Percentiles rank a stretch among this genome's conserved stretches.
These are phyloP conservation scores for Cadophora luteo-olivacea DNA, from an alignment of 2,329 filamentous ascomycete species.

Conservation along the genomic window DNA sequence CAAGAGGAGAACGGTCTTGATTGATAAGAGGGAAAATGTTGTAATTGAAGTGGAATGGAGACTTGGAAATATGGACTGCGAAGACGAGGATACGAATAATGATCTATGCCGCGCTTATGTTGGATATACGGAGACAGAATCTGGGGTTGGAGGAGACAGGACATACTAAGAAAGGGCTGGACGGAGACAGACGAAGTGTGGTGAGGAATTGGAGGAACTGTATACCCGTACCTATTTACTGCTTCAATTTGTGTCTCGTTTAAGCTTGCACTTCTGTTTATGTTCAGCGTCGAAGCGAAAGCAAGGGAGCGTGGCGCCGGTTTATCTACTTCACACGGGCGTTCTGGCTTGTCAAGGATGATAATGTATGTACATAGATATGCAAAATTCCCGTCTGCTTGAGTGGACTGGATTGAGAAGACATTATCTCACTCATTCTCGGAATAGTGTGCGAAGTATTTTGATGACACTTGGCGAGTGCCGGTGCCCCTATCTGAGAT, in stretches of 20 bases:
- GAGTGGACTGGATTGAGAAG: neutral
- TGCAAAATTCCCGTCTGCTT: neutral
- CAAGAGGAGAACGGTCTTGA: neutral
- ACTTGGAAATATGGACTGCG: neutral
- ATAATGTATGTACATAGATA: neutral
- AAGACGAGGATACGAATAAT: slow-evolving; percentile 21
- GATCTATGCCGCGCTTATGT: slow-evolving; percentile 9
- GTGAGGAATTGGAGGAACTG: neutral
- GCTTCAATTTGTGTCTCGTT: neutral
- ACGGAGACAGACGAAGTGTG: neutral
- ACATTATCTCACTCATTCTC: too few species aligned
- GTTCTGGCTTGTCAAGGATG: neutral
- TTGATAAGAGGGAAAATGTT: too few species aligned
- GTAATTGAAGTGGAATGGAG: neutral
- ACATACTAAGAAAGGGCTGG: neutral
- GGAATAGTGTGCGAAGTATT: too few species aligned
- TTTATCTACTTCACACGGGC: slow-evolving; percentile 1
- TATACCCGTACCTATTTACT: neutral
- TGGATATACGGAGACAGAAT: neutral
- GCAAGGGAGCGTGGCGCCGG: slow-evolving; percentile 17
- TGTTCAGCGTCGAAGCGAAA: neutral
- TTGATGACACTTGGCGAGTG: neutral
- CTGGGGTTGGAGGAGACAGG: neutral
- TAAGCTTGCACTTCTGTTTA: neutral
- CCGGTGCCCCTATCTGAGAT: too few species aligned